These are phyloP conservation scores for Boletus insuetus DNA, from an alignment of 768 basidiomycete species.

Conservation along the genomic window DNA sequence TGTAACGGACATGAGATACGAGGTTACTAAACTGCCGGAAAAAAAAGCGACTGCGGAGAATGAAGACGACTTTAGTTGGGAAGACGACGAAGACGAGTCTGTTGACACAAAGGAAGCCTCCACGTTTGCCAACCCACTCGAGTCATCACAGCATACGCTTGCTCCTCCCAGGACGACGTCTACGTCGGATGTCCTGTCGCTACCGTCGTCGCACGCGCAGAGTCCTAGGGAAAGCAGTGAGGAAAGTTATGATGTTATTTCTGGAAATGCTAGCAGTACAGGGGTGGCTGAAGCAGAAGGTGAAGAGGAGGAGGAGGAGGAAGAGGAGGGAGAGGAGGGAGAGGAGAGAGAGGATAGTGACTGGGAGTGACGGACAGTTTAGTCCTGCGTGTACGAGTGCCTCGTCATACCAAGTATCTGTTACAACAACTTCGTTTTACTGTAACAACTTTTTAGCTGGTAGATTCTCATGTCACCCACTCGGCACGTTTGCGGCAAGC, in stretches of 20 bases:
- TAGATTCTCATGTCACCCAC: too few species aligned
- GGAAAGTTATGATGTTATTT: conserved; percentile 66
- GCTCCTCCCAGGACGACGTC: conserved; percentile 22
- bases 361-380: conserved; percentile 70
- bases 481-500: too few species aligned
- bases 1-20: background rate
- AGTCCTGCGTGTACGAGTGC: too few species aligned
- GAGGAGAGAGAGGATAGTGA: conserved; percentile 37
- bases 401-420: too few species aligned
- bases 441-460: too few species aligned
- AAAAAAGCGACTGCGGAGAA: conserved; percentile 54
- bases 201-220: conserved; percentile 34
- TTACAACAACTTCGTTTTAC: too few species aligned
- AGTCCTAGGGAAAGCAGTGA: conserved; percentile 59
- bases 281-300: conserved; percentile 34
- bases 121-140: conserved; percentile 8
- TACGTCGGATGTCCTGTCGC: conserved; percentile 18
- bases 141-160: conserved; percentile 24
- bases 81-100: conserved; percentile 84
- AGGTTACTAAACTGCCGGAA: conserved; percentile 6
- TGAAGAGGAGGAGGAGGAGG: conserved; percentile 17
- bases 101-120: conserved; percentile 8
- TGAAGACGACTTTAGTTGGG: conserved; percentile 92
- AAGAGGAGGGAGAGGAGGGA: conserved; percentile 36
- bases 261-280: conserved; percentile 47